phyloP scores from a whole-genome alignment of 1,284 basidiomycete genomes.

The Entoloma clypeatum region DNA sequence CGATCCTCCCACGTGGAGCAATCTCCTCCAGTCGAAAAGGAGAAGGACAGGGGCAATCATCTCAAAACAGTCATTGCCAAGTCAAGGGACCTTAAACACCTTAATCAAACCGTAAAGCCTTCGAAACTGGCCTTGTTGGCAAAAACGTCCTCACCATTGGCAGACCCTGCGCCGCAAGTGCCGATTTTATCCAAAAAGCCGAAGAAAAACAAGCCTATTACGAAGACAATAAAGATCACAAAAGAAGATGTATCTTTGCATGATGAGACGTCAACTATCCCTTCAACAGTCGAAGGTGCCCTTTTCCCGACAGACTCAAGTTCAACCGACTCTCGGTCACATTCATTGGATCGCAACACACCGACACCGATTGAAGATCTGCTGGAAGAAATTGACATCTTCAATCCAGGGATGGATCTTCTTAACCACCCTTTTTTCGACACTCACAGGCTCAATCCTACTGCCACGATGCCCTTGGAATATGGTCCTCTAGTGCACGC shows the following conservation, averaged over 20 bases:
- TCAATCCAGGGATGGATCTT: slow-evolving; percentile 60
- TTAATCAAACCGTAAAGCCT: slow-evolving; percentile 13
- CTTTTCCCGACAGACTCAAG: slow-evolving; percentile 39
- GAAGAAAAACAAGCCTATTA: slow-evolving; percentile 69
- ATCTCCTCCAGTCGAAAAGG: slow-evolving; percentile 31
- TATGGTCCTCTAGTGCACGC: slow-evolving; percentile 80
- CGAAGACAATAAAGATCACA: slow-evolving; percentile 55
- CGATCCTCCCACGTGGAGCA: slow-evolving; percentile 20
- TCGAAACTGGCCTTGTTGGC: slow-evolving; percentile 20
- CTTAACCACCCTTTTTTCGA: slow-evolving; percentile 73
- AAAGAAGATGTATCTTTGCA: slow-evolving; percentile 51
- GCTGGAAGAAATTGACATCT: slow-evolving; percentile 59
- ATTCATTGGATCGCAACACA: slow-evolving; percentile 51
- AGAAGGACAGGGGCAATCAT: slow-evolving; percentile 34
- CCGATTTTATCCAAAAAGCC: slow-evolving; percentile 75
- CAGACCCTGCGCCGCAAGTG: slow-evolving; percentile 47
- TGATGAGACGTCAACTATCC: slow-evolving; percentile 37
- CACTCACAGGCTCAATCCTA: slow-evolving; percentile 59
- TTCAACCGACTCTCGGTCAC: slow-evolving; percentile 53
- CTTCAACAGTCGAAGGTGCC: slow-evolving; percentile 41
- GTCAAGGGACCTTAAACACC: slow-evolving; percentile 22
- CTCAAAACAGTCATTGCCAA: slow-evolving; percentile 21
- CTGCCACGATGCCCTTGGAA: slow-evolving; percentile 71
- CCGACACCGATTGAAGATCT: slow-evolving; percentile 55
- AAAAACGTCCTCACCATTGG: slow-evolving; percentile 3